Evolutionary conservation across 2,329 filamentous ascomycete genomes (phyloP).

Genomic region (Cercospora janseana): DNA sequence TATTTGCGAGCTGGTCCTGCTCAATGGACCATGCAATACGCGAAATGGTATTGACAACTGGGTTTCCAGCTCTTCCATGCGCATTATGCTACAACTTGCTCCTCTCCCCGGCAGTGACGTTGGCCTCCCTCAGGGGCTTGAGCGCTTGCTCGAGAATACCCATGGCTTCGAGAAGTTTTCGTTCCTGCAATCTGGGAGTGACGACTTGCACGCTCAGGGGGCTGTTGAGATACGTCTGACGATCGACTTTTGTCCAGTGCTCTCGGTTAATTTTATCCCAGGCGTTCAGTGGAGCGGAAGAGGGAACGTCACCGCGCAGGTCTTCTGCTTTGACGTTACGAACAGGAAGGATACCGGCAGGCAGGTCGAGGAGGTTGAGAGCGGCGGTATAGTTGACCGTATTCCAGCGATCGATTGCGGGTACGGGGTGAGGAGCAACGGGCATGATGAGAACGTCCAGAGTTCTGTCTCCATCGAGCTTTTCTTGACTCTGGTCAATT

Average conservation of each 20-base stretch:
- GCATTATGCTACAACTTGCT: background rate
- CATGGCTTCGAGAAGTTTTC: constrained; percentile 55
- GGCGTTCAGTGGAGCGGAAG: constrained; percentile 45
- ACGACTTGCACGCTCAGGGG: constrained; percentile 58
- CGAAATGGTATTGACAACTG: background rate
- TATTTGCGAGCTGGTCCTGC: background rate
- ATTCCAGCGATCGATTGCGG: constrained; percentile 62
- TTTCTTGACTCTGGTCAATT: constrained; percentile 15
- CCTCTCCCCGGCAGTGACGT: background rate
- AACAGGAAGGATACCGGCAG: constrained; percentile 58
- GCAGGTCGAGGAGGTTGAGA: constrained; percentile 63
- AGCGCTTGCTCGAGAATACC: constrained; percentile 51
- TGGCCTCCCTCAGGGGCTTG: constrained; percentile 12
- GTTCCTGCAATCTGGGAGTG: constrained; percentile 55
- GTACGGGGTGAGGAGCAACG: constrained; percentile 62
- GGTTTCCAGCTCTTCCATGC: background rate
- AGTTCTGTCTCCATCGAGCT: constrained; percentile 16
- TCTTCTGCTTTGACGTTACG: constrained; percentile 51
- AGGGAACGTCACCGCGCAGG: constrained; percentile 48
- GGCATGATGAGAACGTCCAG: constrained; percentile 64
- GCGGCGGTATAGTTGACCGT: constrained; percentile 60
- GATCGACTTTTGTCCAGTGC: constrained; percentile 56
- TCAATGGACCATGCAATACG: background rate
- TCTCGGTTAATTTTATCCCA: constrained; percentile 62
- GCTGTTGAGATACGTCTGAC: constrained; percentile 54